Evolutionary conservation across 768 basidiomycete species (phyloP), one percentile per base, ranked within the genome.

Genomic region (Pleurotus citrinopileatus): DNA sequence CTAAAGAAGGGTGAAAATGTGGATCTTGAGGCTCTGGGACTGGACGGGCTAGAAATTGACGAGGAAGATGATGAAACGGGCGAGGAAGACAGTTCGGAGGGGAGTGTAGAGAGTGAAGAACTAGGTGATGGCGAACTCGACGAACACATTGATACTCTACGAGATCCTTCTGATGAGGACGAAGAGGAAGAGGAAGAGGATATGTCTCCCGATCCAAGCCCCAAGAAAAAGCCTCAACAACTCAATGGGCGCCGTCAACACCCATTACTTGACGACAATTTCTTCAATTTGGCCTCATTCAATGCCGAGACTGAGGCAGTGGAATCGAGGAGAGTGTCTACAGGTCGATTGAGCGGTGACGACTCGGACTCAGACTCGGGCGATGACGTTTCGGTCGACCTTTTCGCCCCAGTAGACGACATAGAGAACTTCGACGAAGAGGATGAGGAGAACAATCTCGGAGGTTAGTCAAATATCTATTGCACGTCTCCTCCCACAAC

Each of bases 271-370:
- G 87, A 98, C 67, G 96, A 98, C 65, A 83, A 77, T 12, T 98
- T 98, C 73, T 98, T 98, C 70, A 80, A 88, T 57, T 78, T 99
- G 43, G 82, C 83, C 25, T 77, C 83, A 17, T 99, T 99, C 75
- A 97, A 98, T 62, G 78, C 84, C 2, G 84, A 94, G 65, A 87
- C 87, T 2, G 90, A 91, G 65, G 82, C 80, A 59, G 81, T 84
- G 2, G 94, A 96, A 67, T 81, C 85, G 12, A 78, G 70, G 55
- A 75, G 72, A 13, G 76, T 80, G 8, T 84, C 85, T 2, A 74
- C 73, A 61, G 93, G 91, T 17, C 73, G 70, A 23, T 73, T 90
- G 20, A 77, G 78, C 61, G 68, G 70, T 22, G 67, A 77, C 29
- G 73, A 70, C 28, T 79, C 78, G 36, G 81, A 76, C 12, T 75